A percentile compares a stretch with the other conserved stretches of the same genome.
Conservation (phyloP, 345 rosid genomes). For the Cardamine occulta region DNA sequence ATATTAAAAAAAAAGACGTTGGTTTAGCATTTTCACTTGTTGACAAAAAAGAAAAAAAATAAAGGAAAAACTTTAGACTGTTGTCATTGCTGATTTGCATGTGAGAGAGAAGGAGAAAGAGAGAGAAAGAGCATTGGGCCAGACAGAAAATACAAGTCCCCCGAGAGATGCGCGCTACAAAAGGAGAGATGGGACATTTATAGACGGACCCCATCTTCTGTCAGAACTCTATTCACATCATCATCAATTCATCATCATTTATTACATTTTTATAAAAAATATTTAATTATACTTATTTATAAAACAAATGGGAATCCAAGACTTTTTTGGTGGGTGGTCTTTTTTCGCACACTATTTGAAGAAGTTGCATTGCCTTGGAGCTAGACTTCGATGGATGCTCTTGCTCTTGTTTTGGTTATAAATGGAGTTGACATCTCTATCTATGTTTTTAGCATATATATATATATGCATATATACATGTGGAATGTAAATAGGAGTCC, state of each 20-base stretch:
- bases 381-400: conserved; percentile 29
- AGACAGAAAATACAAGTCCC: conserved; percentile 49
- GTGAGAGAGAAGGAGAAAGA: conserved; percentile 31
- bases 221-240: conserved; percentile 45
- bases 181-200: conserved; percentile 50
- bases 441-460: neutral
- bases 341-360: conserved; percentile 11
- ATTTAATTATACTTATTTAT: neutral
- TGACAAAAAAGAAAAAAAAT: conserved; percentile 11
- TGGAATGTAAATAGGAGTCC: conserved; percentile 5
- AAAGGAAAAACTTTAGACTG: conserved; percentile 31
- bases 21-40: conserved; percentile 27
- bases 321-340: conserved; percentile 24
- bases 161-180: conserved; percentile 52
- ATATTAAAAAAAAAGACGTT: conserved; percentile 2
- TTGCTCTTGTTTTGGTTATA: conserved; percentile 25
- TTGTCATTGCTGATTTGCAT: conserved; percentile 45
- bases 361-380: conserved; percentile 24
- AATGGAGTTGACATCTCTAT: conserved; percentile 22
- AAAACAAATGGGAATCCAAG: conserved; percentile 38
- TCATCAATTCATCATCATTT: conserved; percentile 41
- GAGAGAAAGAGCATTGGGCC: conserved; percentile 37
- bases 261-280: neutral
- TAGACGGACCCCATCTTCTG: conserved; percentile 48
- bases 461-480: neutral